Base-by-base conservation (phyloP, 139 green algal species). In the Haematococcus sp. region DNA sequence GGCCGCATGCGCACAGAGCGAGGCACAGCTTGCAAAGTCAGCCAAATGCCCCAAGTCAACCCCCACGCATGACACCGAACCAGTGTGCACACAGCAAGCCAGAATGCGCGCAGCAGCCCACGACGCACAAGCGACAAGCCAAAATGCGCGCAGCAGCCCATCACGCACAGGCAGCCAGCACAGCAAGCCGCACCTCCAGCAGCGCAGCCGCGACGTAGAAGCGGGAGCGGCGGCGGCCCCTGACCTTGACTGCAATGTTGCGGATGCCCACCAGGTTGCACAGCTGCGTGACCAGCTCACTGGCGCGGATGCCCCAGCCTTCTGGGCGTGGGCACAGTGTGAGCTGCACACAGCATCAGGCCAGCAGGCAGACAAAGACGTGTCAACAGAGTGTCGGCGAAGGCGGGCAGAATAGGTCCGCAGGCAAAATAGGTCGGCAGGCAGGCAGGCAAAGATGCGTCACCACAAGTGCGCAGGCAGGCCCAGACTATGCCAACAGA, bases 211-310 rank as follows among this genome's bases (percentile, higher is more conserved):
- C 70, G 15, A 76, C 56, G 46, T 58, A 76, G 15, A 76, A 66
- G 2, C 33, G 30, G n/a, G 30, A 33, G 2, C 40, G 35, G 3
- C 70, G 70, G 25, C 70, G 70, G 11, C 46, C 66, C 5, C 31
- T 66, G 16, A 76, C 40, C 73, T 84, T 85, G 58, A 87, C 66
- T 52, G 64, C 83, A 30, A 84, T 60, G 59, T 90, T 71, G 20
- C 73, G 25, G 3, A 90, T 71, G 52, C 85, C 85, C 0, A 60
- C 77, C 58, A 90, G 27, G 51, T 73, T 66, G 66, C 79, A 90
- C 49, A 90, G 74, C 71, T 83, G 71, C 11, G 70, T 67, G 19
- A 90, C 27, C 33, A 86, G 54, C 31, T 84, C 70, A 54, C 33
- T 74, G 32, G 74, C 74, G 2, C 5, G 56, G 5, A 87, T 58